A percentile compares a stretch with the other conserved stretches of the same genome.
phyloP scores from a whole-genome alignment of 2,329 filamentous ascomycete species.

The Ophiostoma himal-ulmi region DNA sequence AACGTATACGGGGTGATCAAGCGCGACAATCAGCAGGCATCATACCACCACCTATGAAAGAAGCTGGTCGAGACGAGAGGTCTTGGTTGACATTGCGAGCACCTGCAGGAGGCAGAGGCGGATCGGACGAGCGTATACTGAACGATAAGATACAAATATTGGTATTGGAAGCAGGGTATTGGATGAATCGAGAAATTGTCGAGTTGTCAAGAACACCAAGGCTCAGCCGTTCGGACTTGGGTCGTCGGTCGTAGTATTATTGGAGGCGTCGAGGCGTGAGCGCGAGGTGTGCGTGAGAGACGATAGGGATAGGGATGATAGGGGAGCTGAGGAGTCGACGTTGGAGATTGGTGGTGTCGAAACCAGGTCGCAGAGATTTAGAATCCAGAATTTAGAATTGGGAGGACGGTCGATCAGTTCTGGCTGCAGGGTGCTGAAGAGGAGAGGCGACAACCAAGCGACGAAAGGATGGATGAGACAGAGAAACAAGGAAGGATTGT shows the following conservation, averaged over 20 bases:
- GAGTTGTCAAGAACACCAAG: background rate
- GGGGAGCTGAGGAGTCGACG: background rate
- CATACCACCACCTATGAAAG: constrained; percentile 18
- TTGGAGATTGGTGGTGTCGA: background rate
- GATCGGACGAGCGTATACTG: background rate
- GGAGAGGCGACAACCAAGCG: background rate
- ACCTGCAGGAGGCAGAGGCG: background rate
- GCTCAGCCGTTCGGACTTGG: background rate
- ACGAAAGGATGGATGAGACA: background rate
- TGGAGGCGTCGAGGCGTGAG: background rate
- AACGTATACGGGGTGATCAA: constrained; percentile 4
- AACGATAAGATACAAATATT: background rate
- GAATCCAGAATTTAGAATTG: background rate
- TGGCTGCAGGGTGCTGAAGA: background rate
- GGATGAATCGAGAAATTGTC: background rate
- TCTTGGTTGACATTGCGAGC: constrained; percentile 22
- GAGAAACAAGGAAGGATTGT: constrained; percentile 3
- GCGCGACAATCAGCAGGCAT: constrained; percentile 12
- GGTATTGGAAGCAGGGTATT: background rate
- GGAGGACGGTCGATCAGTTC: background rate
- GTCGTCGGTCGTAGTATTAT: background rate
- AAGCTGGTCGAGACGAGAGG: constrained; percentile 17
- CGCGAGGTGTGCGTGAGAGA: background rate
- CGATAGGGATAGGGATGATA: background rate
- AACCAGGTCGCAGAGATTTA: background rate